Percentiles rank a stretch among this genome's conserved stretches.
Conservation (phyloP, 306 rosid genomes). For the Pyrus betulifolia region DNA sequence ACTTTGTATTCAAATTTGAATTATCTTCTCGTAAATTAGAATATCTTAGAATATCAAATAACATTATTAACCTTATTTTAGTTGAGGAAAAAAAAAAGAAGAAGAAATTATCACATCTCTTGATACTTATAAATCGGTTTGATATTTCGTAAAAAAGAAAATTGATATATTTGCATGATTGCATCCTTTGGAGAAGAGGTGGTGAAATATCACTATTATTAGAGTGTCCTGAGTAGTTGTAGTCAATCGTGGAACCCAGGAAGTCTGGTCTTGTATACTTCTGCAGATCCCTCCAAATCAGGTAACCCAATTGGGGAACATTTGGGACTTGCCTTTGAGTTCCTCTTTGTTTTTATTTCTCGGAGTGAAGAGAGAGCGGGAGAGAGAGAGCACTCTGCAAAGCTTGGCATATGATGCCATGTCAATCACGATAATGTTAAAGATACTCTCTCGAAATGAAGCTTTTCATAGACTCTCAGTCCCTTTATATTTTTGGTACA, state of each 20-base stretch:
- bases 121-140: neutral
- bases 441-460: too few relatives aligned
- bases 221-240: neutral
- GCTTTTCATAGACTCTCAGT: accelerated
- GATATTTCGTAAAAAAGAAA: neutral
- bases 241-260: neutral
- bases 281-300: neutral
- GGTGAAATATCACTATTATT: neutral
- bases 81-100: neutral
- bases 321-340: neutral
- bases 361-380: neutral
- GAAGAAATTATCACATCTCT: neutral
- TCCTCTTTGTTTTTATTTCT: neutral
- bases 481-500: too few relatives aligned
- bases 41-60: too few relatives aligned
- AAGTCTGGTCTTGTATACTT: neutral
- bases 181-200: neutral
- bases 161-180: neutral
- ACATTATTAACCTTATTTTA: too few relatives aligned
- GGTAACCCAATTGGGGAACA: neutral
- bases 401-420: neutral
- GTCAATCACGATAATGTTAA: neutral
- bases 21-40: neutral
- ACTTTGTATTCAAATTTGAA: too few relatives aligned
- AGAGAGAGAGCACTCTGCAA: neutral